Conservation (phyloP, 2,329 filamentous ascomycete species). For the Botrytis paeoniae region DNA sequence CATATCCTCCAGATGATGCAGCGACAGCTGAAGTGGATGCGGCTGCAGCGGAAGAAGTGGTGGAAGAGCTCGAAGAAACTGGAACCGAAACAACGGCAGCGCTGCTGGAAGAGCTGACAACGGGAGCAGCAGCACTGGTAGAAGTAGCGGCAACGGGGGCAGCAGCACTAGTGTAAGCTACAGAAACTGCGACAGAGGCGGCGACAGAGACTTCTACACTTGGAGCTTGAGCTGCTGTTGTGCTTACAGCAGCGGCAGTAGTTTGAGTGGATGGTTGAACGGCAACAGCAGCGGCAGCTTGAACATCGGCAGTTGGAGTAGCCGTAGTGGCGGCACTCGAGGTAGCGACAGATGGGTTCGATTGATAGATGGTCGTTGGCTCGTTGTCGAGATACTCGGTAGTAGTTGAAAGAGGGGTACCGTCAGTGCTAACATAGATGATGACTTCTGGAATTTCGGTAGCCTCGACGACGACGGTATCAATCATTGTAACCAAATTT, state of each 20-base stretch:
- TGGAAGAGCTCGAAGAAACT: constrained; percentile 22
- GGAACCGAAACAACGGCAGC: constrained; percentile 10
- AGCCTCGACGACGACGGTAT: constrained; percentile 41
- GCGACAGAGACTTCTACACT: background rate
- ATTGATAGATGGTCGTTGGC: constrained; percentile 14
- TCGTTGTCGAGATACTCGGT: constrained; percentile 27
- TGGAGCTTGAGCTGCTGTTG: background rate
- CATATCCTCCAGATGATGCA: constrained; percentile 37
- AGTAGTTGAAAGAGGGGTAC: constrained; percentile 48
- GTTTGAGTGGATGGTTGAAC: background rate
- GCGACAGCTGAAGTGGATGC: constrained; percentile 15
- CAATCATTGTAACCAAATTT: constrained; percentile 38
- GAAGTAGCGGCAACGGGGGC: background rate
- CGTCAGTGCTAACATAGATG: constrained; percentile 59
- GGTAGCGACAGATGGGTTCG: background rate
- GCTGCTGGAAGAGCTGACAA: background rate
- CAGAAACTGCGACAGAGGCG: background rate
- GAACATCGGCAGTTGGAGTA: background rate
- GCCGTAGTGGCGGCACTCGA: background rate
- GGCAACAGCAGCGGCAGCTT: background rate
- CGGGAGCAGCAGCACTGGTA: background rate
- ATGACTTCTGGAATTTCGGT: constrained; percentile 46
- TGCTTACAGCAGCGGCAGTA: background rate
- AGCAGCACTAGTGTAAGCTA: background rate
- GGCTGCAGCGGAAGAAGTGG: constrained; percentile 21